Conservation (phyloP, 805 yeast species). For the Ogataea paradorogensis region DNA sequence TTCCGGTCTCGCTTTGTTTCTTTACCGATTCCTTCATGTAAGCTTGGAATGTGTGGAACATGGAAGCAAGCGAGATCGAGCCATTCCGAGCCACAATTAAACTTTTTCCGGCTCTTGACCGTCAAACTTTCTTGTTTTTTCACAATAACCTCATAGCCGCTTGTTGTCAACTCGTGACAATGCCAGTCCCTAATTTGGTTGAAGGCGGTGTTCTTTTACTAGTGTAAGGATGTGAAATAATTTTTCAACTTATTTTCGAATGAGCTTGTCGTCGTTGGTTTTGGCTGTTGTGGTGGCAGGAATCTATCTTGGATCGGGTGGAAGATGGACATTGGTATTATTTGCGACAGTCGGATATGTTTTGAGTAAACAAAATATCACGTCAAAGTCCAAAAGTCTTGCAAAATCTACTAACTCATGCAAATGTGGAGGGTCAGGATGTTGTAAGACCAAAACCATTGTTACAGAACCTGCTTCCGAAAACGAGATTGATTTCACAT, state of each 20-base stretch:
- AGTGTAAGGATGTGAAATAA: neutral
- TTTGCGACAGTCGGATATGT: constrained; percentile 21
- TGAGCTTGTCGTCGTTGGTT: constrained; percentile 1
- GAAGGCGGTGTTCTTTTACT: neutral
- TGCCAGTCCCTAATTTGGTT: too few species aligned
- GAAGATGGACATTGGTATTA: constrained; percentile 38
- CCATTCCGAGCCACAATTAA: too few species aligned
- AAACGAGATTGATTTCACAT: constrained; percentile 13
- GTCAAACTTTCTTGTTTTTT: too few species aligned
- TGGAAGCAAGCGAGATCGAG: too few species aligned
- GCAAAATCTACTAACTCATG: neutral
- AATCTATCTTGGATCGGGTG: constrained; percentile 39
- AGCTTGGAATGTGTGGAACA: too few species aligned
- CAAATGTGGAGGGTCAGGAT: constrained; percentile 7
- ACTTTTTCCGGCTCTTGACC: too few species aligned
- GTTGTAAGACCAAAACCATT: constrained; percentile 1
- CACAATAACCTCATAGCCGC: too few species aligned
- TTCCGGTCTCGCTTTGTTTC: too few species aligned
- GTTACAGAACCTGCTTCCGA: constrained; percentile 3
- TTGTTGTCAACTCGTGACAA: too few species aligned
- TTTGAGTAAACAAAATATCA: neutral
- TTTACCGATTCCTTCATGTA: too few species aligned
- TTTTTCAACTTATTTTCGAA: neutral
- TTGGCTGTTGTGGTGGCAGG: constrained; percentile 10
- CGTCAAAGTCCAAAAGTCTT: neutral